Conservation (phyloP, 495 filamentous ascomycete species). For the Pseudoneurospora amorphoporcata region DNA sequence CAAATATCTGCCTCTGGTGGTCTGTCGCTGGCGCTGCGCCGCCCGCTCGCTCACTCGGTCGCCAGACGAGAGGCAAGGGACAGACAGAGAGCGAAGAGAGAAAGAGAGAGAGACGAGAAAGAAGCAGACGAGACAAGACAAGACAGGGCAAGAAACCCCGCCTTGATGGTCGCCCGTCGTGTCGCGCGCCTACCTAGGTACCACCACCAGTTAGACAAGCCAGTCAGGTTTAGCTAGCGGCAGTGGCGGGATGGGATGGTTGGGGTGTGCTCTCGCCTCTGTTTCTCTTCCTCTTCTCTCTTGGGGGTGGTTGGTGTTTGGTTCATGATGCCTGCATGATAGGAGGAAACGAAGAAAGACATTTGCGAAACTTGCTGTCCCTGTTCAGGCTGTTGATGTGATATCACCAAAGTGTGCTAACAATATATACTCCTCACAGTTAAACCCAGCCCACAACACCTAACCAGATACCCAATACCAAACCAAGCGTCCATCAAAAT, state of each 20-base stretch:
- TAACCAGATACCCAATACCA: neutral
- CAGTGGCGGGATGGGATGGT: neutral
- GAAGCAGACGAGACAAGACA: neutral
- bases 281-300: neutral
- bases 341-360: neutral
- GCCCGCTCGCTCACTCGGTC: neutral
- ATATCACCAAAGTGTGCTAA: neutral
- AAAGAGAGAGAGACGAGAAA: neutral
- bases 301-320: neutral
- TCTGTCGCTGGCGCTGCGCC: neutral
- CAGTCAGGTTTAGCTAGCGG: neutral
- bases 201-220: neutral
- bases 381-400: neutral
- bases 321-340: neutral
- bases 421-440: neutral
- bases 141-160: neutral
- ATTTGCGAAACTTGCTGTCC: neutral
- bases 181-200: neutral
- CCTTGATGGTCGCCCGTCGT: neutral
- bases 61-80: neutral
- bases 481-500: constrained; percentile 17
- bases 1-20: neutral
- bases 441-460: neutral
- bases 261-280: neutral
- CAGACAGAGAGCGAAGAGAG: neutral